phyloP scores from a whole-genome alignment of 306 rosid genomes.

The Ceratonia siliqua region DNA sequence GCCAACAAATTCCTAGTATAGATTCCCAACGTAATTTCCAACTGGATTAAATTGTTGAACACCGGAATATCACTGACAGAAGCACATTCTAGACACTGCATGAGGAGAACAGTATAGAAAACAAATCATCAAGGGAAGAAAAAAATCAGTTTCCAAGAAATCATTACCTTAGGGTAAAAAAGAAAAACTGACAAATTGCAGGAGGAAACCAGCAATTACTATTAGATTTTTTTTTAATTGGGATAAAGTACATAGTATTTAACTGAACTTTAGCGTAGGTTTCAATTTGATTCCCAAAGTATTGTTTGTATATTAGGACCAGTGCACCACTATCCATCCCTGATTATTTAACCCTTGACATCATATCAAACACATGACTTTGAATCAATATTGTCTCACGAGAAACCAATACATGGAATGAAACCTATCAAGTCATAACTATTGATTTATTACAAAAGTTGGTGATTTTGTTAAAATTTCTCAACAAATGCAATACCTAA shows the following conservation, averaged over 20 bases:
- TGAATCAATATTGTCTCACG: neutral
- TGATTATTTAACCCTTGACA: neutral
- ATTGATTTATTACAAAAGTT: neutral
- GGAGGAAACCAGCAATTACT: neutral
- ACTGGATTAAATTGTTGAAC: constrained; percentile 33
- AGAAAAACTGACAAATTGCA: neutral
- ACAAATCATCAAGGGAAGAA: neutral
- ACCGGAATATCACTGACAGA: constrained; percentile 20
- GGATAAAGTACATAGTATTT: neutral
- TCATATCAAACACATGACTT: neutral
- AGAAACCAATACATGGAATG: neutral
- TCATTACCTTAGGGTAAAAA: neutral
- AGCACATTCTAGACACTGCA: constrained; percentile 35
- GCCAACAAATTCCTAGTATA: constrained; percentile 34
- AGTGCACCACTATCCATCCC: neutral
- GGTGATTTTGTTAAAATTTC: neutral
- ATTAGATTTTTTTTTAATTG: neutral
- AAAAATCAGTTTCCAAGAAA: neutral
- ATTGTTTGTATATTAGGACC: constrained; percentile 6
- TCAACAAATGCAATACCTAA: neutral
- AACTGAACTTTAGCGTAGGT: neutral
- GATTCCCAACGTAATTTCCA: constrained; percentile 34
- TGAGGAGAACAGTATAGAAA: neutral
- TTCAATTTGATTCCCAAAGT: neutral
- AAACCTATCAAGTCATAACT: neutral